Conservation (phyloP, 2,329 filamentous ascomycete genomes). For the Meredithiella fracta region DNA sequence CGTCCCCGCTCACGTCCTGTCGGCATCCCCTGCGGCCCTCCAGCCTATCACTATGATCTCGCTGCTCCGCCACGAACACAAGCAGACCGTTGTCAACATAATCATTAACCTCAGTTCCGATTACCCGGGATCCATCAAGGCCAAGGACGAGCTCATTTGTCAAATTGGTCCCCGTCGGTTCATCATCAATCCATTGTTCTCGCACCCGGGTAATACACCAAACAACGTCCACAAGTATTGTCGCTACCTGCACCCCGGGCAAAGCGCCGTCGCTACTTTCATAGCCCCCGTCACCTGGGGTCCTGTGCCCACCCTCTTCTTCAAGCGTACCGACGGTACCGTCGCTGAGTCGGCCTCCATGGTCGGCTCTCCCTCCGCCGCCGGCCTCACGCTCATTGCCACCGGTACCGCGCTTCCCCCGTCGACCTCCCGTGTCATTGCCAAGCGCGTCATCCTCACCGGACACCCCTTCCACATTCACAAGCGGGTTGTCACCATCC, state of each 20-base stretch:
- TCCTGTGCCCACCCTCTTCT: conserved; percentile 76
- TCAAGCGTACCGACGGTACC: conserved; percentile 41
- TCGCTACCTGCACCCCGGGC: conserved; percentile 78
- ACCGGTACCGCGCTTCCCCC: conserved; percentile 78
- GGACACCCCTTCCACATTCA: conserved; percentile 98
- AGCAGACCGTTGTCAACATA: conserved; percentile 77
- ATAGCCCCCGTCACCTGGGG: conserved; percentile 88
- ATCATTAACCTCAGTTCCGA: conserved; percentile 74
- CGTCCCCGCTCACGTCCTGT: conserved; percentile 26
- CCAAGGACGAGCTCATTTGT: conserved; percentile 81
- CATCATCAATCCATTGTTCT: conserved; percentile 80
- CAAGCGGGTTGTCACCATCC: conserved; percentile 89
- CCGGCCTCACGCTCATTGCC: conserved; percentile 55
- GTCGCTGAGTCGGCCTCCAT: conserved; percentile 28
- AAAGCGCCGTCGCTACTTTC: conserved; percentile 76
- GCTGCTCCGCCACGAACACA: conserved; percentile 84
- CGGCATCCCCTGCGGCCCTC: conserved; percentile 30
- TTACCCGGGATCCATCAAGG: conserved; percentile 59
- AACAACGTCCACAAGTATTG: conserved; percentile 98
- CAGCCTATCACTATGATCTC: conserved; percentile 64
- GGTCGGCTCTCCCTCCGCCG: conserved; percentile 18
- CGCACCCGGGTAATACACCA: conserved; percentile 70
- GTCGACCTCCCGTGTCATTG: conserved; percentile 61
- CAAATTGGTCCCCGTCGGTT: conserved; percentile 82
- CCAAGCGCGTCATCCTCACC: conserved; percentile 84